These are phyloP conservation scores for Rhizopus stolonifer DNA, from an alignment of 371 early-diverging fungal species.

Conservation along the genomic window DNA sequence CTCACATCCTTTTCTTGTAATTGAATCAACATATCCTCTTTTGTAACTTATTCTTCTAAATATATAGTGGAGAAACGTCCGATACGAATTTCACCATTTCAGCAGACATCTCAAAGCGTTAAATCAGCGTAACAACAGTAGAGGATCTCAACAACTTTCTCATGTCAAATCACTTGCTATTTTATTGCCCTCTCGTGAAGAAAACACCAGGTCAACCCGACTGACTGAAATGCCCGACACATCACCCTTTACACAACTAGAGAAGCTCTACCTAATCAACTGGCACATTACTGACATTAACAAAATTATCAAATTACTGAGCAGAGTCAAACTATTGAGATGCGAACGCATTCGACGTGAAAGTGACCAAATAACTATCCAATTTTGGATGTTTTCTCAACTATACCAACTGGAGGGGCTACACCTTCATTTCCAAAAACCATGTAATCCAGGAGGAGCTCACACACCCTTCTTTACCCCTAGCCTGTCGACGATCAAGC, in stretches of 20 bases:
- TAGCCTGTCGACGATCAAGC: too few relatives aligned
- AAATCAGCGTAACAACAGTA: not conserved
- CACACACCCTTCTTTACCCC: not conserved
- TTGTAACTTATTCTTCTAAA: not conserved
- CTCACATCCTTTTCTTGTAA: conserved; percentile 3
- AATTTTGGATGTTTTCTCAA: conserved; percentile 1
- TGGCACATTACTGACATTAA: conserved; percentile 2
- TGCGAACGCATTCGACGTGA: conserved; percentile 3
- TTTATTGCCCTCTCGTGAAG: not conserved
- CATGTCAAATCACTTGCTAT: not conserved
- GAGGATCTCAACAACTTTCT: not conserved
- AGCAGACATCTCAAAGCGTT: not conserved
- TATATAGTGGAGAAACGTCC: conserved; percentile 7
- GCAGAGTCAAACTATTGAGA: not conserved
- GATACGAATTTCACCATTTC: not conserved
- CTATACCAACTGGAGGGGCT: not conserved
- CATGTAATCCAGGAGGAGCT: not conserved
- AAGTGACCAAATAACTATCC: not conserved
- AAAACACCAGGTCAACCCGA: not conserved
- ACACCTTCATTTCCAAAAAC: conserved; percentile 2
- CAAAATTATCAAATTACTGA: not conserved
- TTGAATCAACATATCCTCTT: not conserved
- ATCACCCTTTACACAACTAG: not conserved
- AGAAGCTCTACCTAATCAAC: not conserved
- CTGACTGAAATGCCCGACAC: not conserved